Evolutionary conservation across 1,284 basidiomycete genomes (phyloP), one percentile per base, ranked within the genome.

Genomic region (Trametes hirsuta): DNA sequence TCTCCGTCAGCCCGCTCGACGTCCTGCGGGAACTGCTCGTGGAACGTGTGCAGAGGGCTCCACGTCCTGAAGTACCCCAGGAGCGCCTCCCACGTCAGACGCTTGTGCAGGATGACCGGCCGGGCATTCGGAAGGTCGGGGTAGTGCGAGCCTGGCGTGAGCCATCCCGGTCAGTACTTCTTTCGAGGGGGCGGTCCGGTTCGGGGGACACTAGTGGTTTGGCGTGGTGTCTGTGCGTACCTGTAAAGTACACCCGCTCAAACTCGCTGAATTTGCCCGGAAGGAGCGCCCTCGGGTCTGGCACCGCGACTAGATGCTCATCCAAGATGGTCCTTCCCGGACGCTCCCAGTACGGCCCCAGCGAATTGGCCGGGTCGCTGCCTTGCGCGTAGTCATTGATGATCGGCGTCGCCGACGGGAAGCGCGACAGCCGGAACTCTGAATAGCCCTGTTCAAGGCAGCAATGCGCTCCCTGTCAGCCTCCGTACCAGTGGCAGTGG

Each of bases 311-410:
- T 0, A 95, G 81, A 65, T 91, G 85, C 10, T 82, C 81, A 50
- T 93, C 90, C 18, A 95, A 77, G 63, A 94, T 90, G 0, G 81
- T 81, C 9, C 94, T 81, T 1, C 94, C 93, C 0, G 93, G 94
- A 52, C 89, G 87, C 65, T 93, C 81, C 84, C 91, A 95, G 70
- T 93, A 84, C 1, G 85, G 82, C 0, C 91, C 93, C 1, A 94
- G 71, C 21, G 83, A 85, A n/a, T 77, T 77, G 2, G 64, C 49
- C 0, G 77, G 79, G 65, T 88, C 82, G 1, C 70, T 74, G 0
- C 87, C 87, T 68, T 87, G 83, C 0, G 81, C 76, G 70, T 88
- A 93, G 0, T 74, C 74, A 14, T 83, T 80, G 66, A 94, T 88
- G 45, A 88, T 74, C 0, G 81, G 76, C 0, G 84, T 83, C 6